Evolutionary conservation across 768 basidiomycete species (phyloP).

Genomic region (Mrakia frigida): DNA sequence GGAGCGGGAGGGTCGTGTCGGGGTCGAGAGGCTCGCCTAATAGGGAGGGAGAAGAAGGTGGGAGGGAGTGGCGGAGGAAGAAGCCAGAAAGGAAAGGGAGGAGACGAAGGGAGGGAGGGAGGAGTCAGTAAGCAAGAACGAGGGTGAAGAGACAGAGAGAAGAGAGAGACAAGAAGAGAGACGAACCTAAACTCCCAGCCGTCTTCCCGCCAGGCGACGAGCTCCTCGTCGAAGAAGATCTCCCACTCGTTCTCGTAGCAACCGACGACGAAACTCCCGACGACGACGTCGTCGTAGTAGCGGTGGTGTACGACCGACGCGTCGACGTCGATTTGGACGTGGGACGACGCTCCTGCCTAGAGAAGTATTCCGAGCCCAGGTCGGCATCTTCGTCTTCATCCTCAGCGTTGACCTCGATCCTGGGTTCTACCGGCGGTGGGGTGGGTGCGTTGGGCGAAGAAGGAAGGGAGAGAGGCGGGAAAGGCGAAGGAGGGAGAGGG

Average conservation of each 20-base stretch:
- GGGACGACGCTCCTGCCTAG: neutral
- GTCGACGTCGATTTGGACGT: neutral
- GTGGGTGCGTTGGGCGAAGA: neutral
- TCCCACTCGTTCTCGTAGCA: neutral
- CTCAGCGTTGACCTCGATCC: neutral
- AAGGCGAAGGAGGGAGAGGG: neutral
- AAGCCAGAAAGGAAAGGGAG: neutral
- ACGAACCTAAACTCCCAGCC: neutral
- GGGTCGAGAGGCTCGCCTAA: neutral
- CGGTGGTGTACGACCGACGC: neutral
- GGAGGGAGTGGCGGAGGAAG: neutral
- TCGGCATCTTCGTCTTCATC: neutral
- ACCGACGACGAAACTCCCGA: neutral
- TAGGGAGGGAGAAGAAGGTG: no score
- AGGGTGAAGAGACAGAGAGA: neutral
- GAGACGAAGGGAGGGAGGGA: neutral
- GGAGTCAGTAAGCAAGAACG: neutral
- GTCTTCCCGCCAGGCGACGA: neutral
- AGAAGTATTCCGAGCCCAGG: slow-evolving; percentile 12
- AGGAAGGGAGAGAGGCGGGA: neutral
- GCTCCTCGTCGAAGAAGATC: neutral
- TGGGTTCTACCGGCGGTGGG: neutral
- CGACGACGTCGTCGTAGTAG: no score
- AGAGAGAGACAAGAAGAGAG: neutral
- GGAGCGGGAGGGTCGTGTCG: neutral